A percentile compares a stretch with the other conserved stretches of the same genome.
phyloP scores from a whole-genome alignment of 345 rosid genomes.

The Boechera retrofracta region DNA sequence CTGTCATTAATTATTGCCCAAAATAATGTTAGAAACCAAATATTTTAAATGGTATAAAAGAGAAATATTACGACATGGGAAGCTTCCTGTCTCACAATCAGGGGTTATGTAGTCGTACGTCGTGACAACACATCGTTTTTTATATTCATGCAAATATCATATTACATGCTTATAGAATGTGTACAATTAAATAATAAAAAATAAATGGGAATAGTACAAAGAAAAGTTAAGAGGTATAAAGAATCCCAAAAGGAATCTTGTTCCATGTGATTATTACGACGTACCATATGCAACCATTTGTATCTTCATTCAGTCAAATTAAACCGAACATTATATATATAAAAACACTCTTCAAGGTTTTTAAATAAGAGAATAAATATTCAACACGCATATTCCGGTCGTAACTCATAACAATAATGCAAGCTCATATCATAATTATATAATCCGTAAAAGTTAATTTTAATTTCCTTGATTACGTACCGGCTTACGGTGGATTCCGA shows the following conservation, averaged over 20 bases:
- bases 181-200: not conserved
- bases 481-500: slow-evolving; percentile 92
- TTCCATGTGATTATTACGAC: slow-evolving; percentile 40
- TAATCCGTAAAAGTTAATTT: slow-evolving; percentile 2
- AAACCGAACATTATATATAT: not conserved
- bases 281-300: slow-evolving; percentile 44
- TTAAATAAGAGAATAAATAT: slow-evolving; percentile 22
- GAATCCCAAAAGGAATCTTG: slow-evolving; percentile 33
- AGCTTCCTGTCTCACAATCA: slow-evolving; percentile 51
- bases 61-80: slow-evolving; percentile 43
- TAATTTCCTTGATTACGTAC: slow-evolving; percentile 52
- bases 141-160: slow-evolving; percentile 28
- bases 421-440: slow-evolving; percentile 16
- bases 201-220: not conserved
- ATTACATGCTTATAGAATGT: slow-evolving; percentile 35
- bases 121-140: slow-evolving; percentile 43
- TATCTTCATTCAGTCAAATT: slow-evolving; percentile 29
- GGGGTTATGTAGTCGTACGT: slow-evolving; percentile 44
- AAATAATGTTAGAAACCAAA: slow-evolving; percentile 24
- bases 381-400: slow-evolving; percentile 46
- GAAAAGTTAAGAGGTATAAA: slow-evolving; percentile 21
- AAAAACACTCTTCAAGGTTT: not conserved
- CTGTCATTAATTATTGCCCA: slow-evolving; percentile 47
- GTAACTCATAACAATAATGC: slow-evolving; percentile 39
- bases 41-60: not conserved